Conservation (phyloP, 441 rosid genomes). For the Eruca vesicaria region DNA sequence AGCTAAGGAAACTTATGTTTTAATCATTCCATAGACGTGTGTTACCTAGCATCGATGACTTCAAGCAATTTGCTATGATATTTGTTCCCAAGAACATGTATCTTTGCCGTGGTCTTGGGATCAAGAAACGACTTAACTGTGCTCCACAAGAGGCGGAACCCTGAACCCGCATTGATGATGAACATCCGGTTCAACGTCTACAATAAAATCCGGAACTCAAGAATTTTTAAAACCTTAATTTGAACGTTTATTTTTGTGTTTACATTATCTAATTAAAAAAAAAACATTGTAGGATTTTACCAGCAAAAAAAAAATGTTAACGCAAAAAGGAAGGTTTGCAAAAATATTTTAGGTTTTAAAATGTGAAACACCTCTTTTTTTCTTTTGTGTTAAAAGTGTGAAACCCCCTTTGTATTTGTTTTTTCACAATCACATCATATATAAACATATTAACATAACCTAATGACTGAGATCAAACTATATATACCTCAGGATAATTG, state of each 20-base stretch:
- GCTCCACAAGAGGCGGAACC: neutral
- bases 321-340: neutral
- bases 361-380: neutral
- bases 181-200: neutral
- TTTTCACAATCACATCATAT: no score
- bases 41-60: neutral
- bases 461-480: neutral
- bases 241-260: neutral
- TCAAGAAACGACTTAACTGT: neutral
- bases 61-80: neutral
- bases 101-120: neutral
- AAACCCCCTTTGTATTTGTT: no score
- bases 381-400: no score
- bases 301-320: neutral
- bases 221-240: neutral
- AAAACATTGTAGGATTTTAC: neutral
- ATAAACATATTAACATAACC: no score
- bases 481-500: conserved; percentile 84
- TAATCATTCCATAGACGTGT: neutral
- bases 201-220: neutral
- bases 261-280: neutral
- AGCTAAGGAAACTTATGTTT: neutral
- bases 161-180: neutral
- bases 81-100: neutral
- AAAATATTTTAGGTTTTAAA: neutral